Evolutionary conservation across 495 filamentous ascomycete species (phyloP).

Genomic region (Aspergillus sparsus): DNA sequence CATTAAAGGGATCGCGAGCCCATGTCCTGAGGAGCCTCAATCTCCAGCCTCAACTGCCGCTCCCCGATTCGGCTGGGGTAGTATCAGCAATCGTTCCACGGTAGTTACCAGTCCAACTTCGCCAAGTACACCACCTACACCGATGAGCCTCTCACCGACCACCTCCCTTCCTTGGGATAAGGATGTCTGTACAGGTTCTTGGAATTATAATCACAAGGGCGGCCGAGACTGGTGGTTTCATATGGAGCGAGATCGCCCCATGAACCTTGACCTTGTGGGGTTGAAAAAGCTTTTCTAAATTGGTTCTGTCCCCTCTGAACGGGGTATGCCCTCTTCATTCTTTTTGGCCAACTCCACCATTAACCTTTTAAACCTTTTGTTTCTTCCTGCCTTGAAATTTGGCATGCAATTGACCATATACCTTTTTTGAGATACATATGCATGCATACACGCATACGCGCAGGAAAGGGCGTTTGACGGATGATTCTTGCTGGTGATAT

Average conservation of each 20-base stretch:
- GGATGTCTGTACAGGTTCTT: conserved; percentile 50
- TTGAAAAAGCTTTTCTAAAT: conserved; percentile 43
- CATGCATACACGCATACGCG: conserved; percentile 11
- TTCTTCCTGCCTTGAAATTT: background rate
- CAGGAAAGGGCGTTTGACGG: conserved; percentile 21
- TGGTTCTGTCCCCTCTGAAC: background rate
- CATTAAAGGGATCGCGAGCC: conserved; percentile 22
- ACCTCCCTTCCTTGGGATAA: conserved; percentile 44
- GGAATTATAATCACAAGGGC: conserved; percentile 45
- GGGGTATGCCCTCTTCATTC: background rate
- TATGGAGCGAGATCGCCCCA: conserved; percentile 50
- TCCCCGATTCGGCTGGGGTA: conserved; percentile 45
- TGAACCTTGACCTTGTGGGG: conserved; percentile 41
- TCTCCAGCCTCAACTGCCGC: conserved; percentile 40
- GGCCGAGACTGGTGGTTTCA: conserved; percentile 55
- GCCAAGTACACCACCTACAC: conserved; percentile 41
- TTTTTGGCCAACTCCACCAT: background rate
- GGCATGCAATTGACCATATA: conserved; percentile 3
- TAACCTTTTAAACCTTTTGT: background rate
- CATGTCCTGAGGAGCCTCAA: conserved; percentile 34
- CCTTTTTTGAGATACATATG: conserved; percentile 2
- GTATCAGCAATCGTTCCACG: conserved; percentile 37
- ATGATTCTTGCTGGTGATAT: conserved; percentile 12
- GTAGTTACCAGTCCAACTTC: conserved; percentile 36
- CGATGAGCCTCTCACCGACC: conserved; percentile 33